Percentiles rank a stretch among this genome's conserved stretches.
These are phyloP conservation scores for Wickerhamiella alocasiicola DNA, from an alignment of 805 yeast species.

Conservation along the genomic window DNA sequence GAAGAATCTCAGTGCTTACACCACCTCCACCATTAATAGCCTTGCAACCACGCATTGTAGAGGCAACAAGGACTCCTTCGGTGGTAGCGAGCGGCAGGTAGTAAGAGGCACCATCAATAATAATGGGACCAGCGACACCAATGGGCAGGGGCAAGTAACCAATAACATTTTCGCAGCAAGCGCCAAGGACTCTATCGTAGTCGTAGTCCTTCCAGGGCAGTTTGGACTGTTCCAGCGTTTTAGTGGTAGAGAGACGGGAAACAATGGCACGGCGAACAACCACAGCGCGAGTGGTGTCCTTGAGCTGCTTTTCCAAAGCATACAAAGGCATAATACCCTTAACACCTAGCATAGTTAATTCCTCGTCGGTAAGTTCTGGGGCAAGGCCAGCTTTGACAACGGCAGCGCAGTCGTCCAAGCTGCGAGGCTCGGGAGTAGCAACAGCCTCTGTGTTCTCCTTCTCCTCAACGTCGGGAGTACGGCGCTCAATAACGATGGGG, in stretches of 20 bases:
- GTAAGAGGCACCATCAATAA: slow-evolving; percentile 76
- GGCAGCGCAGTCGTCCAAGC: slow-evolving; percentile 48
- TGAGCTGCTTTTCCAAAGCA: slow-evolving; percentile 86
- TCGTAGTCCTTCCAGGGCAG: slow-evolving; percentile 78
- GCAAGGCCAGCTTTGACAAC: slow-evolving; percentile 61
- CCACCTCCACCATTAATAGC: slow-evolving; percentile 98
- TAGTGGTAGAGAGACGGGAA: slow-evolving; percentile 68
- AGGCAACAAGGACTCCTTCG: slow-evolving; percentile 96
- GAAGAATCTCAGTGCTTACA: slow-evolving; percentile 77
- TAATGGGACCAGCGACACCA: slow-evolving; percentile 94
- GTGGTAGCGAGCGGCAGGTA: slow-evolving; percentile 99
- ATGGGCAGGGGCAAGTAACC: slow-evolving; percentile 95
- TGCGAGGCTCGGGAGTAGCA: slow-evolving; percentile 17
- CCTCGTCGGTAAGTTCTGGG: slow-evolving; percentile 52
- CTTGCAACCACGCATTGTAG: slow-evolving; percentile 98
- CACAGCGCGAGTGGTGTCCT: slow-evolving; percentile 86
- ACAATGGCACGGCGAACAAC: slow-evolving; percentile 86
- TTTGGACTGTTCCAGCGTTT: slow-evolving; percentile 55
- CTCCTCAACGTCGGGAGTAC: slow-evolving; percentile 25
- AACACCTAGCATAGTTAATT: slow-evolving; percentile 57
- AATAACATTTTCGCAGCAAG: slow-evolving; percentile 97
- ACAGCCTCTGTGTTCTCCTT: slow-evolving; percentile 27
- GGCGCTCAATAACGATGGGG: slow-evolving; percentile 23
- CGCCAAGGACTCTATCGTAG: slow-evolving; percentile 93
- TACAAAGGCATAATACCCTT: slow-evolving; percentile 78